Percentiles rank a stretch among this genome's conserved stretches.
Conservation (phyloP, 257 asterid genomes). For the Cordia subcordata region DNA sequence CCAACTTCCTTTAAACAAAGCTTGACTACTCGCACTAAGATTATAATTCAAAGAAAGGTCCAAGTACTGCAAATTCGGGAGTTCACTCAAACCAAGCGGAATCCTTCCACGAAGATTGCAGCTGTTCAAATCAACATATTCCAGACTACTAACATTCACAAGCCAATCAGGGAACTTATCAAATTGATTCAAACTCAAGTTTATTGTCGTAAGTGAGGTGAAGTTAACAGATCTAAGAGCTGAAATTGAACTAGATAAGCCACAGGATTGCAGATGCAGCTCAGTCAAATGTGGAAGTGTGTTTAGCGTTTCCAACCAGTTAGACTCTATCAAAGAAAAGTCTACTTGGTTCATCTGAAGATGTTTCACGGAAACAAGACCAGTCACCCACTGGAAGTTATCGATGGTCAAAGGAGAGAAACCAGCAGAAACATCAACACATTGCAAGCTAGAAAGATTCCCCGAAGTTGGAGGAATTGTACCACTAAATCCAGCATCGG, state of each 20-base stretch:
- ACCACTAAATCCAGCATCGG: slow-evolving; percentile 43
- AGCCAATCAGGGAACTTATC: slow-evolving; percentile 46
- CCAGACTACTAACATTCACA: slow-evolving; percentile 41
- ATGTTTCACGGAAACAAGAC: slow-evolving; percentile 35
- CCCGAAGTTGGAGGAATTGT: slow-evolving; percentile 31
- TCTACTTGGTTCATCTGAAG: slow-evolving; percentile 37
- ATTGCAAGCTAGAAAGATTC: slow-evolving; percentile 37
- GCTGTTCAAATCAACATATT: slow-evolving; percentile 26
- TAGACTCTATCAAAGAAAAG: slow-evolving; percentile 30
- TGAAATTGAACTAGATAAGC: slow-evolving; percentile 32
- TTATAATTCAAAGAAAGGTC: slow-evolving; percentile 32
- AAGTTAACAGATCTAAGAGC: slow-evolving; percentile 26
- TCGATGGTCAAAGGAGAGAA: slow-evolving; percentile 17
- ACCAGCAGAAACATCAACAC: slow-evolving; percentile 43
- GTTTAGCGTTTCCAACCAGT: slow-evolving; percentile 35
- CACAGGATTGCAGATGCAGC: slow-evolving; percentile 32
- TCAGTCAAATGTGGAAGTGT: slow-evolving; percentile 29
- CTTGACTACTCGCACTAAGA: slow-evolving; percentile 25
- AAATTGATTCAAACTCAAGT: slow-evolving; percentile 38
- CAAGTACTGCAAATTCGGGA: slow-evolving; percentile 30
- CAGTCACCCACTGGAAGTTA: slow-evolving; percentile 29
- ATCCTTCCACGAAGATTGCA: slow-evolving; percentile 41
- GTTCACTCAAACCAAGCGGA: slow-evolving; percentile 32
- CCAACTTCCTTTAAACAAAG: slow-evolving; percentile 37
- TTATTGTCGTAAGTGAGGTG: slow-evolving; percentile 42